Percentiles rank a stretch among this genome's conserved stretches.
These are phyloP conservation scores for Digitaria exilis DNA, from an alignment of 202 grass and related monocot species.

Conservation along the genomic window DNA sequence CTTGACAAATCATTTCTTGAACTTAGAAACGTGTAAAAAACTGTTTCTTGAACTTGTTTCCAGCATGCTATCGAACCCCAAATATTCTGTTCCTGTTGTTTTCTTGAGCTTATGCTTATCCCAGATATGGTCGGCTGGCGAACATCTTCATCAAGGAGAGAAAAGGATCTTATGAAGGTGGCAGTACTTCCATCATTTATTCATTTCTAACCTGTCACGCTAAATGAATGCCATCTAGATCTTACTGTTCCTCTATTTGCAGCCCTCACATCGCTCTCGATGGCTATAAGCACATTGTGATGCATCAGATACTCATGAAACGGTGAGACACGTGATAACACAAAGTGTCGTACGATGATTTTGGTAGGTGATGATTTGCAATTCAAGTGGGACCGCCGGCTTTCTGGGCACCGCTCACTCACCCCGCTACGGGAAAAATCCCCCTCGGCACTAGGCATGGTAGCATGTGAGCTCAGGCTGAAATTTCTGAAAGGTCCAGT, in stretches of 20 bases:
- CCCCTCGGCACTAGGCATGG: background rate
- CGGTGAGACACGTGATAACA: too few relatives aligned
- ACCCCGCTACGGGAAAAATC: background rate
- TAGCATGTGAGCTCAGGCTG: background rate
- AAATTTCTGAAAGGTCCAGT: background rate
- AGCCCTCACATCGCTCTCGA: conserved; percentile 59
- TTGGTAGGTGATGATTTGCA: too few relatives aligned
- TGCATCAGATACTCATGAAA: background rate
- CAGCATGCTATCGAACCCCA: background rate
- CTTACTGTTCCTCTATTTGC: conserved; percentile 13
- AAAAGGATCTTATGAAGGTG: conserved; percentile 69
- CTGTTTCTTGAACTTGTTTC: too few relatives aligned
- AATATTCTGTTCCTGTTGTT: conserved; percentile 26
- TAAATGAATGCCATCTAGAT: background rate
- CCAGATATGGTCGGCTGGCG: conserved; percentile 91
- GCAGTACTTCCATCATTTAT: background rate
- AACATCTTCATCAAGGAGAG: conserved; percentile 92
- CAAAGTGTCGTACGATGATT: too few relatives aligned
- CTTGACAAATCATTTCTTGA: background rate
- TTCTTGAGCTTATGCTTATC: conserved; percentile 52
- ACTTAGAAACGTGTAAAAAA: too few relatives aligned
- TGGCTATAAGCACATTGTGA: conserved; percentile 81
- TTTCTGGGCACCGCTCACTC: too few relatives aligned
- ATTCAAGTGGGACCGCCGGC: too few relatives aligned
- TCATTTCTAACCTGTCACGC: background rate